These are phyloP conservation scores for Abortiporus biennis DNA, from an alignment of 1,284 basidiomycete genomes.

Conservation along the genomic window DNA sequence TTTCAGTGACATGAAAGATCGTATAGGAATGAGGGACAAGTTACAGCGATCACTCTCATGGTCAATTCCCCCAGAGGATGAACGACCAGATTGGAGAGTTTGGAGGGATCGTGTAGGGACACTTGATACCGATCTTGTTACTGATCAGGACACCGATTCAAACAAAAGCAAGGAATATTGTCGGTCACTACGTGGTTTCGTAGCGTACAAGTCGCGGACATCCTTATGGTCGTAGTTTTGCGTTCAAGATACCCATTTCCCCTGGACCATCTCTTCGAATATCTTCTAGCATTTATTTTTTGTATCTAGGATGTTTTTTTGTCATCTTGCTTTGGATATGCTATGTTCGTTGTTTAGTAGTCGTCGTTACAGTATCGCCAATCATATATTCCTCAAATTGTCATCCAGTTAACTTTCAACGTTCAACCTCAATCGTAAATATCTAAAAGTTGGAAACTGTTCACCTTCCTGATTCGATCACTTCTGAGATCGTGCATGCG, in stretches of 20 bases:
- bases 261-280: too few relatives aligned
- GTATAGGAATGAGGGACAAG: conserved; percentile 52
- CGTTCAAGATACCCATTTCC: too few relatives aligned
- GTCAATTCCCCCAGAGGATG: conserved; percentile 38
- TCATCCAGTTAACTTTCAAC: too few relatives aligned
- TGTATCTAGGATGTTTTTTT: neutral
- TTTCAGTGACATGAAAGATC: conserved; percentile 66
- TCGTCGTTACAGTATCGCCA: too few relatives aligned
- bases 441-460: too few relatives aligned
- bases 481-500: neutral
- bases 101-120: conserved; percentile 36
- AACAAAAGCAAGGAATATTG: conserved; percentile 10
- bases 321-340: neutral
- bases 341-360: too few relatives aligned
- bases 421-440: too few relatives aligned
- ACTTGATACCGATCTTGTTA: conserved; percentile 3
- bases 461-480: too few relatives aligned
- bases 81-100: conserved; percentile 45
- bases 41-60: conserved; percentile 46
- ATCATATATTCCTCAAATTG: too few relatives aligned
- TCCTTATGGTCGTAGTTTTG: too few relatives aligned
- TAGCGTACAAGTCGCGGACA: conserved; percentile 33
- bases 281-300: neutral
- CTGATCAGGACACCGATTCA: conserved; percentile 10
- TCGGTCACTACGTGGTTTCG: conserved; percentile 31